phyloP scores from a whole-genome alignment of 2,329 filamentous ascomycete species.

The Septoria linicola region DNA sequence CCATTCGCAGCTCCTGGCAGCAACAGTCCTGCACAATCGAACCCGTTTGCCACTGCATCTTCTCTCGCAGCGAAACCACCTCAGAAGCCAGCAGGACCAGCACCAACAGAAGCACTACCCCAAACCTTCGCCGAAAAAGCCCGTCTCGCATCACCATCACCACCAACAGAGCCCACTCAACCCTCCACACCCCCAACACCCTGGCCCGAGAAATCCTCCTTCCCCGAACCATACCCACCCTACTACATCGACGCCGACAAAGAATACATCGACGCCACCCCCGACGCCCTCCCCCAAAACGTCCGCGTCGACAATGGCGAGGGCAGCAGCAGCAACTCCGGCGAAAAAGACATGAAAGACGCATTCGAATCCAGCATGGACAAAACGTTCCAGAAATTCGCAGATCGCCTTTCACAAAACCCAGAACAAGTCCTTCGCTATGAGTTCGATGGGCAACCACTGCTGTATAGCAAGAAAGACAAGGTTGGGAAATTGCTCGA shows the following conservation, averaged over 20 bases:
- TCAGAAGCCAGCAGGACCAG: slow-evolving; percentile 36
- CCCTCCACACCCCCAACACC: slow-evolving; percentile 53
- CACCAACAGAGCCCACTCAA: slow-evolving; percentile 25
- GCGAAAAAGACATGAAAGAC: slow-evolving; percentile 39
- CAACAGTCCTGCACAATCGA: slow-evolving; percentile 42
- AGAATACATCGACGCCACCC: slow-evolving; percentile 71
- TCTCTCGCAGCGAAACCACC: slow-evolving; percentile 46
- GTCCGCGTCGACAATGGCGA: slow-evolving; percentile 34
- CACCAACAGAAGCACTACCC: slow-evolving; percentile 23
- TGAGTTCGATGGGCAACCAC: slow-evolving; percentile 48
- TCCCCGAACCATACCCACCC: slow-evolving; percentile 70
- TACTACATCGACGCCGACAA: slow-evolving; percentile 87
- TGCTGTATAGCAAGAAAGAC: slow-evolving; percentile 81
- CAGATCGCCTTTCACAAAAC: slow-evolving; percentile 52
- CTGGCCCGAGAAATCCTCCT: slow-evolving; percentile 68
- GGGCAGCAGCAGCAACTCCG: slow-evolving; percentile 38
- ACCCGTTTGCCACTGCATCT: slow-evolving; percentile 57
- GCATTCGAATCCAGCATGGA: slow-evolving; percentile 52
- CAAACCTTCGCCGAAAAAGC: slow-evolving; percentile 38
- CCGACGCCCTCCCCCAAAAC: slow-evolving; percentile 46
- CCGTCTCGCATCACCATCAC: slow-evolving; percentile 30
- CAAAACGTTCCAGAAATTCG: slow-evolving; percentile 53
- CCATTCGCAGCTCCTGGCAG: slow-evolving; percentile 57
- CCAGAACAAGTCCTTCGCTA: slow-evolving; percentile 53
- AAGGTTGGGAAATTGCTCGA: slow-evolving; percentile 65